These are phyloP conservation scores for Candida pini DNA, from an alignment of 805 yeast species.

Conservation along the genomic window DNA sequence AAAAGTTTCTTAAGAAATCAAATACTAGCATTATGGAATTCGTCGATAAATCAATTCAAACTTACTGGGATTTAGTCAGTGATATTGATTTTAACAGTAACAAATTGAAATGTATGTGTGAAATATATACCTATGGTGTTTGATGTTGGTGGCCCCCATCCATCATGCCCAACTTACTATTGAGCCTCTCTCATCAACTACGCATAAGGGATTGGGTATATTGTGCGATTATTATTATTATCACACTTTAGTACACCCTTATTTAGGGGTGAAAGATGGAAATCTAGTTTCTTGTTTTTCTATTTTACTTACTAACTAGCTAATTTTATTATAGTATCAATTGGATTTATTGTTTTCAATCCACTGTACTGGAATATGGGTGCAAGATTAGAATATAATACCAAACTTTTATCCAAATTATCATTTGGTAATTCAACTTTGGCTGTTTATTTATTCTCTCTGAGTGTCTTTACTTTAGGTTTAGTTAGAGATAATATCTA, in stretches of 20 bases:
- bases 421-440: slow-evolving; percentile 56
- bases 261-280: no score
- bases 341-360: slow-evolving; percentile 75
- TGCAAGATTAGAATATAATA: slow-evolving; percentile 80
- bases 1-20: neutral
- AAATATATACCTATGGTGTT: no score
- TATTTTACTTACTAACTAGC: slow-evolving; percentile 2
- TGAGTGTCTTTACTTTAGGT: slow-evolving; percentile 81
- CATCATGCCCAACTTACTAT: no score
- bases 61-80: slow-evolving; percentile 17
- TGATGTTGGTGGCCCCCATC: no score
- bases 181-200: no score
- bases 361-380: slow-evolving; percentile 94
- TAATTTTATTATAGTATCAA: slow-evolving; percentile 33
- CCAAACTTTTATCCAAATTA: slow-evolving; percentile 68
- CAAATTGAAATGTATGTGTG: slow-evolving; percentile 14
- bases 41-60: slow-evolving; percentile 13
- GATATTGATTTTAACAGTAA: slow-evolving; percentile 21
- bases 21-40: slow-evolving; percentile 12
- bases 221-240: no score
- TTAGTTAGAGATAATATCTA: slow-evolving; percentile 72
- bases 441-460: slow-evolving; percentile 85
- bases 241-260: no score
- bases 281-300: neutral
- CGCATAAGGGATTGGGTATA: no score